Evolutionary conservation across 2,329 filamentous ascomycete genomes (phyloP).

Genomic region (Claviceps purpurea): DNA sequence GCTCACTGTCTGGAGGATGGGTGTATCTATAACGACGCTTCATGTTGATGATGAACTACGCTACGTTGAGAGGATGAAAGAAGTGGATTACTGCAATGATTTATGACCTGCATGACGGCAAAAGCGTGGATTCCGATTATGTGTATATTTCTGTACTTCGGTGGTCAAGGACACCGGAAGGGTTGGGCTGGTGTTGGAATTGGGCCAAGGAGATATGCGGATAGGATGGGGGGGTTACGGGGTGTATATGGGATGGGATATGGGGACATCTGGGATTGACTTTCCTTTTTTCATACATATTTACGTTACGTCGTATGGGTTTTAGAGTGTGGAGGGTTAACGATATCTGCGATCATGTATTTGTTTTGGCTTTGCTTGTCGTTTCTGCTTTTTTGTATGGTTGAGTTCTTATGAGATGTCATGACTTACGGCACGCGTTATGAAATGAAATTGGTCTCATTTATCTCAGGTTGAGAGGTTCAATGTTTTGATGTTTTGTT

Average conservation of each 20-base stretch:
- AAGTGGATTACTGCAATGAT: neutral
- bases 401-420: neutral
- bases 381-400: neutral
- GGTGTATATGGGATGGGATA: neutral
- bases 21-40: too few species aligned
- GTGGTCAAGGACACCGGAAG: neutral
- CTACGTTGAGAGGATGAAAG: neutral
- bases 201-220: neutral
- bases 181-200: neutral
- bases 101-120: neutral
- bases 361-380: neutral
- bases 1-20: conserved; percentile 18
- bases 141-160: neutral
- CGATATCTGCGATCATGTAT: neutral
- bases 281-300: neutral
- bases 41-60: too few species aligned
- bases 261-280: neutral
- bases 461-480: too few species aligned
- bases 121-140: neutral
- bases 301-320: neutral
- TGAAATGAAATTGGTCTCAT: too few species aligned
- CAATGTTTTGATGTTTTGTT: too few species aligned
- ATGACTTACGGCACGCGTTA: neutral
- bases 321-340: neutral
- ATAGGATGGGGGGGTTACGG: too few species aligned